These are phyloP conservation scores for Brassica juncea DNA, from an alignment of 345 rosid genomes.

Conservation along the genomic window DNA sequence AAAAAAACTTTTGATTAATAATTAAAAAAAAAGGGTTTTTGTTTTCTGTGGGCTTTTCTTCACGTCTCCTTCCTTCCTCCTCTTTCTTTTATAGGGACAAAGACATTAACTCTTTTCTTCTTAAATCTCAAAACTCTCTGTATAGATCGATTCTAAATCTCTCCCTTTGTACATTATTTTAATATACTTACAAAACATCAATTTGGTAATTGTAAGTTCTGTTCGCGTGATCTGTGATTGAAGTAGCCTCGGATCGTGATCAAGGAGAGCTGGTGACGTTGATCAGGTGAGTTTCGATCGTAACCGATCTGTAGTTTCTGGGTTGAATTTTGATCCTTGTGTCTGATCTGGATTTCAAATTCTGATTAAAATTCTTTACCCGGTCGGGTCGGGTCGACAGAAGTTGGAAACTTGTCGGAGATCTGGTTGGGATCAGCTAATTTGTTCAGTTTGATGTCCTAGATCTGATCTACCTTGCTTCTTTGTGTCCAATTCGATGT, in stretches of 20 bases:
- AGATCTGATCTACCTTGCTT: neutral
- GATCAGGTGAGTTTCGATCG: slow-evolving; percentile 13
- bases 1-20: neutral
- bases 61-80: slow-evolving; percentile 35
- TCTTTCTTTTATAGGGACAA: slow-evolving; percentile 32
- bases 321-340: neutral
- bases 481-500: slow-evolving; percentile 8
- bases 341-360: slow-evolving; percentile 27
- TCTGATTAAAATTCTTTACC: neutral
- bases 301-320: slow-evolving; percentile 18
- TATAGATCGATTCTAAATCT: slow-evolving; percentile 24
- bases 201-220: slow-evolving; percentile 15
- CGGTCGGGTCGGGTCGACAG: neutral
- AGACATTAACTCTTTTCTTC: slow-evolving; percentile 21
- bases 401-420: slow-evolving; percentile 9
- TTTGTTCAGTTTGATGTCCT: slow-evolving; percentile 1
- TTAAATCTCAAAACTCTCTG: slow-evolving; percentile 19
- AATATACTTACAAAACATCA: neutral
- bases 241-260: slow-evolving; percentile 33
- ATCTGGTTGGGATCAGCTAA: slow-evolving; percentile 11
- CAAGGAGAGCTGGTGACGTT: slow-evolving; percentile 25
- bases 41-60: slow-evolving; percentile 28
- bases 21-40: neutral
- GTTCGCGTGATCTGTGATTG: slow-evolving; percentile 37
- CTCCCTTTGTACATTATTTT: slow-evolving; percentile 26